Percentiles rank a stretch among this genome's conserved stretches.
phyloP scores from a whole-genome alignment of 176 grass and related monocot species.

The Elaeis guineensis region DNA sequence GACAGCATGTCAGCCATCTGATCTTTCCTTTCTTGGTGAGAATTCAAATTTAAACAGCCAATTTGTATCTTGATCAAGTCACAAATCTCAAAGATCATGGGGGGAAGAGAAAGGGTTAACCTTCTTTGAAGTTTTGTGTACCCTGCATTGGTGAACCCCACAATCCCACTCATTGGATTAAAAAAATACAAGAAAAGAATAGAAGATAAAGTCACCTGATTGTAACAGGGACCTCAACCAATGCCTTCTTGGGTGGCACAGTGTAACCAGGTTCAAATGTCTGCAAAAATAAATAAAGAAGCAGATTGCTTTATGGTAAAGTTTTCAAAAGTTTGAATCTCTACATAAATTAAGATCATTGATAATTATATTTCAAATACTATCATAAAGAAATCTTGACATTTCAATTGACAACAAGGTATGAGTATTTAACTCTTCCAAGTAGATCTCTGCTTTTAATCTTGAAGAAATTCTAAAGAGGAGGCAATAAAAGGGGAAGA shows the following conservation, averaged over 20 bases:
- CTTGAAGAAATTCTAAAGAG: no score
- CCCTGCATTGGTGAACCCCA: no score
- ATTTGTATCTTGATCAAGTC: no score
- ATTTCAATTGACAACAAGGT: no score
- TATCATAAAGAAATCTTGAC: background rate
- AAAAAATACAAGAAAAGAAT: background rate
- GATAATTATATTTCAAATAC: background rate
- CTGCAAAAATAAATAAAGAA: slow-evolving; percentile 32
- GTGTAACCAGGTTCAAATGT: slow-evolving; percentile 71
- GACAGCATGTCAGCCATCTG: background rate
- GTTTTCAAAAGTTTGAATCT: background rate
- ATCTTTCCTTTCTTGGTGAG: background rate
- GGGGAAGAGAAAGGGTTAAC: no score
- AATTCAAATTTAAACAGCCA: slow-evolving; percentile 13
- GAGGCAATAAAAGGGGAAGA: no score
- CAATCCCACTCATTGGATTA: no score
- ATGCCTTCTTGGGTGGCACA: slow-evolving; percentile 50
- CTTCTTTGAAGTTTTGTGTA: no score
- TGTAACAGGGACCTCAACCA: slow-evolving; percentile 41
- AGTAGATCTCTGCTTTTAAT: no score
- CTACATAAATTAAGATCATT: background rate
- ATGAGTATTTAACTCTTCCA: no score
- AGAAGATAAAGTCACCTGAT: slow-evolving; percentile 38
- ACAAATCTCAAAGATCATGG: no score
- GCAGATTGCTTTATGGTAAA: background rate